Percentiles rank a stretch among this genome's conserved stretches.
These are phyloP conservation scores for Fraxinus nigra DNA, from an alignment of 305 asterid species.

Conservation along the genomic window DNA sequence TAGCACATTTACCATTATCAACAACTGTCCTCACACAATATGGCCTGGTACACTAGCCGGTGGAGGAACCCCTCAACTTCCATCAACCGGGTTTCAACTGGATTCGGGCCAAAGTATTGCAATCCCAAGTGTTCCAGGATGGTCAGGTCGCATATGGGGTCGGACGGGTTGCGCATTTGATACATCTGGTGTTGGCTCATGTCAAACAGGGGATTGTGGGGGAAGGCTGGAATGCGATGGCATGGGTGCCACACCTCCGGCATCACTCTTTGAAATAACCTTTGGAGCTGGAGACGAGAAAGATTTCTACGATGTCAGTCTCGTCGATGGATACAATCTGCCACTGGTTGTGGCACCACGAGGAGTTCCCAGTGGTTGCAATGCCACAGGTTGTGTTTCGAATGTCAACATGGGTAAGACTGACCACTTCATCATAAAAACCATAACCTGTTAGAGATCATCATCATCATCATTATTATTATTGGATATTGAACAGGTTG, in stretches of 20 bases:
- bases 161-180: conserved; percentile 78
- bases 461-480: not conserved
- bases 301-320: conserved; percentile 77
- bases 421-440: not conserved
- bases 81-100: conserved; percentile 69
- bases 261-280: conserved; percentile 78
- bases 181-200: conserved; percentile 57
- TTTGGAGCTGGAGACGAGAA: conserved; percentile 52
- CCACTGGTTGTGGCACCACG: conserved; percentile 60
- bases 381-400: conserved; percentile 65
- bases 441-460: not conserved
- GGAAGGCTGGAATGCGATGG: conserved; percentile 80
- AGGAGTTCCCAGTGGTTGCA: conserved; percentile 55
- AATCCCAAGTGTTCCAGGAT: conserved; percentile 53
- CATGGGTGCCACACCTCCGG: conserved; percentile 71
- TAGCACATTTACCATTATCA: conserved; percentile 47
- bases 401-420: conserved; percentile 64
- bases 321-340: conserved; percentile 75
- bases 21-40: conserved; percentile 64
- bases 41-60: conserved; percentile 90
- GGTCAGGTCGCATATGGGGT: conserved; percentile 90
- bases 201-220: conserved; percentile 80
- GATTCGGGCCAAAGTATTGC: conserved; percentile 53
- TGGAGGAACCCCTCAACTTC: conserved; percentile 59
- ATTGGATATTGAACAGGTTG: conserved; percentile 49